These are phyloP conservation scores for Hypoxylon lienhwacheense DNA, from an alignment of 495 filamentous ascomycete genomes.

Conservation along the genomic window DNA sequence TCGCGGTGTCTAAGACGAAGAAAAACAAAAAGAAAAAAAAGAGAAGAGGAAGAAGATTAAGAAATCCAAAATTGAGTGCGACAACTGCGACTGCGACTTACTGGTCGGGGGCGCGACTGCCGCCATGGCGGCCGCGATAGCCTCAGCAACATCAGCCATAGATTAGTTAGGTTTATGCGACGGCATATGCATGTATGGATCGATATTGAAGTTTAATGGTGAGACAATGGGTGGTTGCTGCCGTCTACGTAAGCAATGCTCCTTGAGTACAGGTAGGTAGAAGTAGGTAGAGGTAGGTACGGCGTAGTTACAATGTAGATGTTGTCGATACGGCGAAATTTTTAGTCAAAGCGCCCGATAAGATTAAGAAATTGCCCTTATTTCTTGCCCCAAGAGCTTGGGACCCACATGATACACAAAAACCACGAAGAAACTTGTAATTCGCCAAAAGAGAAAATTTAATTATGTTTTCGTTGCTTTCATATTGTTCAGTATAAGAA, in stretches of 20 bases:
- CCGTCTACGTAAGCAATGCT: too few relatives aligned
- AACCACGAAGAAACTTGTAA: neutral
- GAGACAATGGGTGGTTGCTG: slow-evolving; percentile 10
- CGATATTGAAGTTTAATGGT: slow-evolving; percentile 13
- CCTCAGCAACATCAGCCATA: slow-evolving; percentile 41
- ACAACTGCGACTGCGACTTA: slow-evolving; percentile 19
- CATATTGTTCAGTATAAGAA: too few relatives aligned
- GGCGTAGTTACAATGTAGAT: too few relatives aligned
- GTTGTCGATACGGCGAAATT: slow-evolving; percentile 46
- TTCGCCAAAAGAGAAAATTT: neutral
- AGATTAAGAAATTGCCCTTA: slow-evolving; percentile 47
- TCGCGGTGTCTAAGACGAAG: too few relatives aligned
- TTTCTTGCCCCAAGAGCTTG: slow-evolving; percentile 46
- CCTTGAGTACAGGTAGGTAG: too few relatives aligned
- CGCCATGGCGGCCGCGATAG: slow-evolving; percentile 38
- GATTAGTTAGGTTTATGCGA: slow-evolving; percentile 22
- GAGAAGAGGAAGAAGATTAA: neutral
- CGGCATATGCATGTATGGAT: slow-evolving; percentile 14
- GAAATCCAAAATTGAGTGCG: neutral
- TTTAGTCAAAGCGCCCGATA: slow-evolving; percentile 45
- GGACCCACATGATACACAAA: slow-evolving; percentile 46
- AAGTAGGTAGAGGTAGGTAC: too few relatives aligned
- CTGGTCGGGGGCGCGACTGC: slow-evolving; percentile 33
- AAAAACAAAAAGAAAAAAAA: neutral
- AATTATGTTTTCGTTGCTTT: too few relatives aligned